Percentiles rank a stretch among this genome's conserved stretches.
phyloP scores from a whole-genome alignment of 805 yeast genomes.

The Wickerhamomyces alni region DNA sequence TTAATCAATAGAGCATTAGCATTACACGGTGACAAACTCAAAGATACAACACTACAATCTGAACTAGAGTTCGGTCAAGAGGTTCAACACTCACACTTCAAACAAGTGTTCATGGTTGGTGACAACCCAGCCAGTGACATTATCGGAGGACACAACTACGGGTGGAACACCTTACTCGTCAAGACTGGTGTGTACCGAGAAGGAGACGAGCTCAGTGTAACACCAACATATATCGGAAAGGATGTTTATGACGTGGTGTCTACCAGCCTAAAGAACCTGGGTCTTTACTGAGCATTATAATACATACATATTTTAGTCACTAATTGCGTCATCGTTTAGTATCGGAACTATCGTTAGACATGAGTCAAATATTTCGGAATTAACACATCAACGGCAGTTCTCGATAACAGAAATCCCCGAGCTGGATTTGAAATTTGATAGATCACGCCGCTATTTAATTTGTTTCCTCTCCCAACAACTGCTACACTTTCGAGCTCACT shows the following conservation, averaged over 20 bases:
- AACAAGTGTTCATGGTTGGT: constrained; percentile 87
- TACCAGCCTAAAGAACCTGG: constrained; percentile 12
- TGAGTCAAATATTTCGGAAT: too few relatives aligned
- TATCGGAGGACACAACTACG: constrained; percentile 77
- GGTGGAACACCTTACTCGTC: constrained; percentile 85
- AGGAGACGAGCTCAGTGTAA: constrained; percentile 35
- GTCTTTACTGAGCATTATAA: constrained; percentile 7
- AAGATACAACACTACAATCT: constrained; percentile 1
- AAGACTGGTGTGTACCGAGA: constrained; percentile 83
- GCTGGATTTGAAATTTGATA: too few relatives aligned
- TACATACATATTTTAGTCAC: too few relatives aligned
- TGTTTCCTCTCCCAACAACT: too few relatives aligned
- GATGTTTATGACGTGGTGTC: constrained; percentile 49
- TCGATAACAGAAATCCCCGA: too few relatives aligned
- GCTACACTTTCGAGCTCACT: too few relatives aligned
- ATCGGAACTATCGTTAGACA: too few relatives aligned
- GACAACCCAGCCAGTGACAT: constrained; percentile 95
- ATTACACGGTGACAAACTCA: constrained; percentile 18
- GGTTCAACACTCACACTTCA: constrained; percentile 34
- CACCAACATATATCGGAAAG: constrained; percentile 45
- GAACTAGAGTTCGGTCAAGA: constrained; percentile 16
- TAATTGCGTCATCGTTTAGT: too few relatives aligned
- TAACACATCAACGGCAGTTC: too few relatives aligned
- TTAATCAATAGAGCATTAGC: constrained; percentile 34
- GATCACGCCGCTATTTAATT: too few relatives aligned